Percentiles rank a stretch among this genome's conserved stretches.
phyloP scores from a whole-genome alignment of 2,329 filamentous ascomycete species.

The Chaetothyriales sp. region DNA sequence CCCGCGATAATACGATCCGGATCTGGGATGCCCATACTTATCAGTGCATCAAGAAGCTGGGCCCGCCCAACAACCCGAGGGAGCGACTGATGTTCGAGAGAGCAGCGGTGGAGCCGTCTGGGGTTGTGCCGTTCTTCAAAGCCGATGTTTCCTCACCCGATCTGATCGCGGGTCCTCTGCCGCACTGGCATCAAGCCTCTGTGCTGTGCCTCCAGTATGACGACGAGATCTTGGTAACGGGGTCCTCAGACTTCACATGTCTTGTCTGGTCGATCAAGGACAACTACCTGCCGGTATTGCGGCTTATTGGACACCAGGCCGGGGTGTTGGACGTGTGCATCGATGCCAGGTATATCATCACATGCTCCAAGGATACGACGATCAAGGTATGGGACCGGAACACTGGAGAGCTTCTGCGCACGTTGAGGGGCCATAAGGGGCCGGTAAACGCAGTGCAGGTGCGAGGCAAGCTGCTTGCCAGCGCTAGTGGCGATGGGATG shows the following conservation, averaged over 20 bases:
- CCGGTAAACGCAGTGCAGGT: constrained; percentile 95
- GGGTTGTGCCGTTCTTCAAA: constrained; percentile 29
- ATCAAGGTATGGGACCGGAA: constrained; percentile 89
- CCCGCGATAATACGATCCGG: constrained; percentile 84
- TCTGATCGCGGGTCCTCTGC: constrained; percentile 13
- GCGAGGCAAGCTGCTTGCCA: constrained; percentile 81
- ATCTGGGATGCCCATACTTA: constrained; percentile 91
- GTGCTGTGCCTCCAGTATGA: constrained; percentile 95
- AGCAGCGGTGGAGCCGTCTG: constrained; percentile 25
- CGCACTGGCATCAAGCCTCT: constrained; percentile 65
- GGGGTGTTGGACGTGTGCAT: constrained; percentile 91
- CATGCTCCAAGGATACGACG: constrained; percentile 86
- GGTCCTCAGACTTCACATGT: constrained; percentile 80
- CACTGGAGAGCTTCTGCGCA: constrained; percentile 60
- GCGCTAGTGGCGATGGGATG: constrained; percentile 80
- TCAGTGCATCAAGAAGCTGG: constrained; percentile 72
- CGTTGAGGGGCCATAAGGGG: constrained; percentile 70
- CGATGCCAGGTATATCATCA: constrained; percentile 81
- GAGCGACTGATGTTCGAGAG: constrained; percentile 37
- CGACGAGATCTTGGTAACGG: constrained; percentile 79
- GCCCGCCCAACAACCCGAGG: constrained; percentile 50
- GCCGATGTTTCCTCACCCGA: constrained; percentile 36
- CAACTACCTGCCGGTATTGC: constrained; percentile 63
- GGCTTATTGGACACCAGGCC: constrained; percentile 63
- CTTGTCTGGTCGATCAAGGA: constrained; percentile 77